Percentiles rank a stretch among this genome's conserved stretches.
Conservation (phyloP, 495 filamentous ascomycete species). For the Evernia prunastri region DNA sequence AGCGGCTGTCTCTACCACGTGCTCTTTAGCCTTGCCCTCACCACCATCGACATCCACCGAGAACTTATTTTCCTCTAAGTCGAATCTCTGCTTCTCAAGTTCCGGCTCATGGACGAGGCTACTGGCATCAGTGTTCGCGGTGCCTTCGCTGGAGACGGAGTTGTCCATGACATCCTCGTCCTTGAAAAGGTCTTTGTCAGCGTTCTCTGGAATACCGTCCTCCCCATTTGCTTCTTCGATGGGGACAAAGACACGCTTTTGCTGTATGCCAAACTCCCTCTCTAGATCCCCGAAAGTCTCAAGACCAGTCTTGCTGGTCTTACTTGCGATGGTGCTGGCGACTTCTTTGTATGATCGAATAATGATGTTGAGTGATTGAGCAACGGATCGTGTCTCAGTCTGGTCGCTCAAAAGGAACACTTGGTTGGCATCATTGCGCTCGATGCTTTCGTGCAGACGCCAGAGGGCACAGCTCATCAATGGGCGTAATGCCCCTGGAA, state of each 20-base stretch:
- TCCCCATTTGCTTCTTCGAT: background rate
- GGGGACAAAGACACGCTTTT: background rate
- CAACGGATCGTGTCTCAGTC: constrained; percentile 8
- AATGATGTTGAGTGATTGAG: constrained; percentile 24
- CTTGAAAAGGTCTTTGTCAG: background rate
- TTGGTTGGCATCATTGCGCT: constrained; percentile 22
- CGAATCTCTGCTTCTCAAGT: background rate
- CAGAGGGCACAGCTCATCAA: constrained; percentile 26
- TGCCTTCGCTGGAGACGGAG: background rate
- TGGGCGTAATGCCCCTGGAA: constrained; percentile 20
- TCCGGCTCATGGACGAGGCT: background rate
- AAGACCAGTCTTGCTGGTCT: background rate
- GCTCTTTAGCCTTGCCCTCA: background rate
- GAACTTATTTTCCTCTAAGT: background rate
- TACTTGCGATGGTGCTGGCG: background rate
- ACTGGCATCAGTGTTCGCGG: background rate
- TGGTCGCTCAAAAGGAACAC: constrained; percentile 23
- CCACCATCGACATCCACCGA: background rate
- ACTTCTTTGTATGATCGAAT: constrained; percentile 10
- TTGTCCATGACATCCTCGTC: background rate
- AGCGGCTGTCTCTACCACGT: background rate
- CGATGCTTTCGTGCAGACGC: constrained; percentile 26
- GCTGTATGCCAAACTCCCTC: constrained; percentile 18
- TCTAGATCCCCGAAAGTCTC: constrained; percentile 21
- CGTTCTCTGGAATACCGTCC: background rate